Evolutionary conservation across 2,329 filamentous ascomycete species (phyloP).

Genomic region (Eurotiales sp.): DNA sequence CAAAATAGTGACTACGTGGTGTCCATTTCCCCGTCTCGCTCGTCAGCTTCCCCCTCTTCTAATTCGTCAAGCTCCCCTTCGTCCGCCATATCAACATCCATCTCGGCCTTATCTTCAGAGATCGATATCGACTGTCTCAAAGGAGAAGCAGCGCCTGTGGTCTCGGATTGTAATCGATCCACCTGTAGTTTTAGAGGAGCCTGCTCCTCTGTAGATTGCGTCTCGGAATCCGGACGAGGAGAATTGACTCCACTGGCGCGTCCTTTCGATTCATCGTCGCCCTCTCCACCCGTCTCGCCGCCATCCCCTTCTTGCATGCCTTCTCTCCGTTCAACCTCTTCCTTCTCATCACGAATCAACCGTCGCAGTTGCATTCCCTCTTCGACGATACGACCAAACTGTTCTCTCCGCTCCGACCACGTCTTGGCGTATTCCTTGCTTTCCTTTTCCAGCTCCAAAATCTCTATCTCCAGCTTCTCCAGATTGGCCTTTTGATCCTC

Average conservation of each 20-base stretch:
- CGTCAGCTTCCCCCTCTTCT: constrained; percentile 47
- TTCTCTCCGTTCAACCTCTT: constrained; percentile 83
- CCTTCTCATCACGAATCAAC: constrained; percentile 90
- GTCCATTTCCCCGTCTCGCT: constrained; percentile 63
- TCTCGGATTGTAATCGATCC: constrained; percentile 28
- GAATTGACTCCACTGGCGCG: constrained; percentile 47
- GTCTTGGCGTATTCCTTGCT: constrained; percentile 75
- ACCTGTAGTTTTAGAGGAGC: constrained; percentile 22
- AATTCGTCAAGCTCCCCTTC: constrained; percentile 46
- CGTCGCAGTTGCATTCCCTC: constrained; percentile 83
- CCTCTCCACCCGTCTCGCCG: constrained; percentile 52
- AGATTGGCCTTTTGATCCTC: constrained; percentile 77
- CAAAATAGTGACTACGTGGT: constrained; percentile 39
- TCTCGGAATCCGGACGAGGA: constrained; percentile 48
- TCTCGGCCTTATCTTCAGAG: constrained; percentile 41
- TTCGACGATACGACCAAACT: constrained; percentile 84
- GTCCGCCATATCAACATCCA: constrained; percentile 61
- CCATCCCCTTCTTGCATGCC: constrained; percentile 68
- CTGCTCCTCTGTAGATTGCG: constrained; percentile 32
- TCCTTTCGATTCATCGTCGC: constrained; percentile 43
- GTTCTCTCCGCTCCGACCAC: constrained; percentile 78
- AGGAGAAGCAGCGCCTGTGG: constrained; percentile 32
- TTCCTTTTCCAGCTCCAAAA: constrained; percentile 79
- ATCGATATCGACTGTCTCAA: constrained; percentile 33
- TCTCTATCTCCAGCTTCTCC: constrained; percentile 81